Base-by-base conservation (phyloP, 371 early-diverging fungal genomes). In the Smittium culicis region DNA sequence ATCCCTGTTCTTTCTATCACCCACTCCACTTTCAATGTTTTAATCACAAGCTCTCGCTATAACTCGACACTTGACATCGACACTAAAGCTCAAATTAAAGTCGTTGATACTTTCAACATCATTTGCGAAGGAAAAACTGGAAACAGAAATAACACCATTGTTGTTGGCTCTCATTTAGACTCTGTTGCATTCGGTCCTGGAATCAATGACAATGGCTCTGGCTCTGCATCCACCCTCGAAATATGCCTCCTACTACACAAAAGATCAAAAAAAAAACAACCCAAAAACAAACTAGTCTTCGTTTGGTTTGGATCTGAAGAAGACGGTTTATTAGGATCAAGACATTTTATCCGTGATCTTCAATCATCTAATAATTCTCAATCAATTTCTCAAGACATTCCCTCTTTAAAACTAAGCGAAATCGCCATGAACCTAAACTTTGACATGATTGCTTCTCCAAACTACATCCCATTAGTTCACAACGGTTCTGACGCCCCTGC, bases 281-380 rank as follows among this genome's bases (percentile, higher is more conserved):
- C 71, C 25, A 70, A 45, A 33, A 80, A 73, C 68, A 75, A 68
- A 57, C 81, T 74, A 29, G 69, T 77, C 31, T 87, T 81, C 79
- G 85, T 83, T 24, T 90, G 87, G 87, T 90, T 88, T 87, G 79
- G 85, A 1, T 88, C 87, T 31, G 88, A 89, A 72, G 89, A 89
- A 69, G 81, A 85, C 66, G 90, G 90, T 32, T 77, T 88, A 31
- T 71, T 86, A 54, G 90, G 90, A n/a, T 85, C 88, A 29, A 74
- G 77, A n/a, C 79, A 82, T 66, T 85, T 85, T 74, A 82, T 84
- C 1, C 73, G 73, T n/a, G 68, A 71, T 35, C 70, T 84, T 57
- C 57, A 57, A 57, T 3, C 3, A 25, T 57, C n/a, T 3, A 20
- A 8, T 57, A 57, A 25, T 5, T 25, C 45, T 5, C 45, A 45